phyloP scores from a whole-genome alignment of 768 basidiomycete species.

The Chalciporus pseudorubinellus region DNA sequence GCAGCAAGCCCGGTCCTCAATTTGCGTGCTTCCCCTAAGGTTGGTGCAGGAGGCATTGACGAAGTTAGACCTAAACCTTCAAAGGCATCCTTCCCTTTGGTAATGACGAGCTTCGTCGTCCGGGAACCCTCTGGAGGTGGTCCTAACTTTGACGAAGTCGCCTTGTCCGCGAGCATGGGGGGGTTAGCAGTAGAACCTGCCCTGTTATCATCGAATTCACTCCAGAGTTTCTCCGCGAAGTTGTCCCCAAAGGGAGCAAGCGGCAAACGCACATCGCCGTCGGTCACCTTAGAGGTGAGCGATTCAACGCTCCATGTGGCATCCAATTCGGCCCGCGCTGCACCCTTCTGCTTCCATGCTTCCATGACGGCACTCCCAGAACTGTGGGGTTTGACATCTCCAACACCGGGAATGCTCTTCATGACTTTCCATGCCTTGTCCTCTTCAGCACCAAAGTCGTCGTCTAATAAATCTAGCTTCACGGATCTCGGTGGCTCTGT shows the following conservation, averaged over 20 bases:
- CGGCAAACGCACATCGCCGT: constrained; percentile 23
- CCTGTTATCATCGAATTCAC: constrained; percentile 41
- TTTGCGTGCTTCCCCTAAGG: constrained; percentile 73
- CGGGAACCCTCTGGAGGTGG: constrained; percentile 31
- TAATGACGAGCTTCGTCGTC: constrained; percentile 29
- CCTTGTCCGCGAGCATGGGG: constrained; percentile 13
- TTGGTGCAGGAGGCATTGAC: constrained; percentile 52
- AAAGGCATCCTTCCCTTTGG: constrained; percentile 68
- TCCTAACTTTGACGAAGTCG: constrained; percentile 21
- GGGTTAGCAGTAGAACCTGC: constrained; percentile 5
- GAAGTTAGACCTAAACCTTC: constrained; percentile 62
- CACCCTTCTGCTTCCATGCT: constrained; percentile 30
- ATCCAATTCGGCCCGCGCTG: constrained; percentile 21
- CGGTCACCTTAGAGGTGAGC: constrained; percentile 21
- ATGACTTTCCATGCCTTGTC: constrained; percentile 49
- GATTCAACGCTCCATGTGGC: constrained; percentile 43
- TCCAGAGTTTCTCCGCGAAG: constrained; percentile 58
- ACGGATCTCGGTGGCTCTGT: constrained; percentile 13
- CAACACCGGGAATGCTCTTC: constrained; percentile 21
- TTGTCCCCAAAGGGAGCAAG: constrained; percentile 59
- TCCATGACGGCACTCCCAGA: constrained; percentile 24
- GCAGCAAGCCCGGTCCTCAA: constrained; percentile 64
- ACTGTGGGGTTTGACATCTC: constrained; percentile 19
- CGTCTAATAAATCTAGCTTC: constrained; percentile 35
- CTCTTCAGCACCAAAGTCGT: constrained; percentile 39